Evolutionary conservation across 2,329 filamentous ascomycete species (phyloP).

Genomic region (Atkinsonella texensis): DNA sequence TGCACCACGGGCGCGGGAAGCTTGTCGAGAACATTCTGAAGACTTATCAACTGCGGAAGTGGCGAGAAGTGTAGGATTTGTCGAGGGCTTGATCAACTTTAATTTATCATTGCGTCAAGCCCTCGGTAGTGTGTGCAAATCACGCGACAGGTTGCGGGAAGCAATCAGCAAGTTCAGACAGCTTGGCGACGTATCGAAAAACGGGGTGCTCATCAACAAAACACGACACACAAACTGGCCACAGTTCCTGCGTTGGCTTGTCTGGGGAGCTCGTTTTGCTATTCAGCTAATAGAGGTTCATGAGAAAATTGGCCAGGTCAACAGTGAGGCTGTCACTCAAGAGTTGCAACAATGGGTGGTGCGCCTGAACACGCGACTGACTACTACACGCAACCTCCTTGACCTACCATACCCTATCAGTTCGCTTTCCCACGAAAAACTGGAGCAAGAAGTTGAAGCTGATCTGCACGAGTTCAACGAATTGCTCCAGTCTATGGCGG

Average conservation of each 20-base stretch:
- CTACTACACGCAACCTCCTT: constrained; percentile 29
- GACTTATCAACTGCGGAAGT: constrained; percentile 77
- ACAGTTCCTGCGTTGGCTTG: constrained; percentile 44
- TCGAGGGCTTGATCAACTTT: constrained; percentile 75
- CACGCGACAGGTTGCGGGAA: constrained; percentile 27
- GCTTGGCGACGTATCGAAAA: constrained; percentile 19
- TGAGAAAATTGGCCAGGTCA: constrained; percentile 45
- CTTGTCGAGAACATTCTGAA: constrained; percentile 62
- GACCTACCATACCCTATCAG: constrained; percentile 39
- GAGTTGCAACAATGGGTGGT: constrained; percentile 38
- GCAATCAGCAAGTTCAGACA: constrained; percentile 24
- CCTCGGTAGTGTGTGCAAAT: constrained; percentile 28
- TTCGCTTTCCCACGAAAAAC: constrained; percentile 22
- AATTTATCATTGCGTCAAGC: constrained; percentile 46
- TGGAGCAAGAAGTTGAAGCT: constrained; percentile 22
- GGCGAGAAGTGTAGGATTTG: constrained; percentile 63
- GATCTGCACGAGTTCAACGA: constrained; percentile 25
- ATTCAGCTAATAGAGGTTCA: constrained; percentile 53
- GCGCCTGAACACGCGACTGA: constrained; percentile 31
- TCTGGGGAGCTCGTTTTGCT: constrained; percentile 53
- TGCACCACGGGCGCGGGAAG: constrained; percentile 53
- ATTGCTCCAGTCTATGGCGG: constrained; percentile 28
- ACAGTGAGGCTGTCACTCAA: constrained; percentile 32
- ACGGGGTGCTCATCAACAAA: constrained; percentile 12
- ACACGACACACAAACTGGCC: constrained; percentile 13